A percentile compares a stretch with the other conserved stretches of the same genome.
phyloP scores from a whole-genome alignment of 2,329 filamentous ascomycete species.

The Ascochyta viciae-villosae region DNA sequence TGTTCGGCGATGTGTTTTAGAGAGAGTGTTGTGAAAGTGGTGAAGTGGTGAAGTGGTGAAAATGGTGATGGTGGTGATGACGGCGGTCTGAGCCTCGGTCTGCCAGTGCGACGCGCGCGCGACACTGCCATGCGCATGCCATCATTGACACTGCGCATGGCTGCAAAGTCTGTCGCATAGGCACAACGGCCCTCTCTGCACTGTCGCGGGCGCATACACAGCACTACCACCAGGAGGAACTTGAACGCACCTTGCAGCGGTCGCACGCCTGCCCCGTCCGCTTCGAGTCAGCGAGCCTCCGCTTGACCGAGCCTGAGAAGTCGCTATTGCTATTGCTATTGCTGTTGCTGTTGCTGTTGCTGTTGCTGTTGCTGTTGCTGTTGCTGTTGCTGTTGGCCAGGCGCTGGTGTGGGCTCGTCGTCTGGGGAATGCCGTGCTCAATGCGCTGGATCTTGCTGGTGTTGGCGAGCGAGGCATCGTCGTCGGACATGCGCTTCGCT shows the following conservation, averaged over 20 bases:
- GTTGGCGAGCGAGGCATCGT: constrained; percentile 18
- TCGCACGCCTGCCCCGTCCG: constrained; percentile 87
- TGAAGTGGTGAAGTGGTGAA: too few relatives aligned
- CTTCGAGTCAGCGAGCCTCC: constrained; percentile 61
- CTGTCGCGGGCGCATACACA: not conserved
- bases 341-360: constrained; percentile 36
- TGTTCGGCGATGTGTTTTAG: too few relatives aligned
- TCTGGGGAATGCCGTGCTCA: constrained; percentile 30
- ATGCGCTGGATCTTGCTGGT: constrained; percentile 44
- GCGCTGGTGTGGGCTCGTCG: constrained; percentile 22
- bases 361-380: constrained; percentile 26
- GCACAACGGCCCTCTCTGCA: not conserved
- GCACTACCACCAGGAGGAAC: not conserved
- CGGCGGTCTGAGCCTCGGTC: constrained; percentile 3
- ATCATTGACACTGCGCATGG: not conserved
- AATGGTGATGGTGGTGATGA: too few relatives aligned
- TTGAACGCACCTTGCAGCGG: constrained; percentile 73
- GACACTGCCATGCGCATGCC: not conserved
- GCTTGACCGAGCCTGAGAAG: constrained; percentile 53
- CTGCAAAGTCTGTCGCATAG: not conserved
- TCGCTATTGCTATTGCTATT: constrained; percentile 33
- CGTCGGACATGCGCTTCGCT: constrained; percentile 24
- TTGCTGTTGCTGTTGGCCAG: constrained; percentile 27
- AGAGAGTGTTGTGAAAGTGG: too few relatives aligned
- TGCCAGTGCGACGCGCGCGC: not conserved